Evolutionary conservation across 1,284 basidiomycete species (phyloP).

Genomic region (Pascua sp.): DNA sequence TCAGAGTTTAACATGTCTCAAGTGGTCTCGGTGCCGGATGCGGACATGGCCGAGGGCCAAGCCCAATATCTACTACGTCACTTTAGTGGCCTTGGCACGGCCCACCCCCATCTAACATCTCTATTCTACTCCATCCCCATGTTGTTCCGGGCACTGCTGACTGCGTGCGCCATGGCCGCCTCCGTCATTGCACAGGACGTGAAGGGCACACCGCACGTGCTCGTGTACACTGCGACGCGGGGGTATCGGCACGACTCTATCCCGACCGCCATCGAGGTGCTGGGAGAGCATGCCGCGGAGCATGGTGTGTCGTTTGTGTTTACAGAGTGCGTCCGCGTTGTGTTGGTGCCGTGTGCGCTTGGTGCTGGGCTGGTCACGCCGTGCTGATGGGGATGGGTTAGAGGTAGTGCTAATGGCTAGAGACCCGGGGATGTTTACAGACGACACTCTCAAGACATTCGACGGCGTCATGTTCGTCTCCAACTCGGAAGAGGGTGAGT

Average conservation of each 20-base stretch:
- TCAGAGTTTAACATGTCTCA: no score
- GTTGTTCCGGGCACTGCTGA: no score
- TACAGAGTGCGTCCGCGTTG: conserved; percentile 56
- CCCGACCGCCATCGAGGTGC: conserved; percentile 63
- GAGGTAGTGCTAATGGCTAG: background rate
- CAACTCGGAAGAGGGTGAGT: conserved; percentile 48
- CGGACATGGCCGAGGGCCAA: no score
- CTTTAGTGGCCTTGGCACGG: no score
- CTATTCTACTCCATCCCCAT: no score
- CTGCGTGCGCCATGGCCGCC: background rate
- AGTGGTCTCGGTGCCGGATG: no score
- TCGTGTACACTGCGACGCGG: conserved; percentile 38
- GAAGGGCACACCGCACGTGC: conserved; percentile 23
- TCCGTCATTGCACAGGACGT: background rate
- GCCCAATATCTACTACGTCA: no score
- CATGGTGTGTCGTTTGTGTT: conserved; percentile 60
- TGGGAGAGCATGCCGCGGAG: conserved; percentile 37
- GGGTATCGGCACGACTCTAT: conserved; percentile 69
- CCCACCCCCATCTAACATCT: no score
- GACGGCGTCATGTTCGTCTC: conserved; percentile 68
- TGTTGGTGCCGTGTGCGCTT: background rate
- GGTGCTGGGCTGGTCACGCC: background rate
- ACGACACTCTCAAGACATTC: conserved; percentile 57
- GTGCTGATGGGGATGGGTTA: background rate
- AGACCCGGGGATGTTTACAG: conserved; percentile 60